phyloP scores from a whole-genome alignment of 2,329 filamentous ascomycete genomes.

The Clonostachys sp. region DNA sequence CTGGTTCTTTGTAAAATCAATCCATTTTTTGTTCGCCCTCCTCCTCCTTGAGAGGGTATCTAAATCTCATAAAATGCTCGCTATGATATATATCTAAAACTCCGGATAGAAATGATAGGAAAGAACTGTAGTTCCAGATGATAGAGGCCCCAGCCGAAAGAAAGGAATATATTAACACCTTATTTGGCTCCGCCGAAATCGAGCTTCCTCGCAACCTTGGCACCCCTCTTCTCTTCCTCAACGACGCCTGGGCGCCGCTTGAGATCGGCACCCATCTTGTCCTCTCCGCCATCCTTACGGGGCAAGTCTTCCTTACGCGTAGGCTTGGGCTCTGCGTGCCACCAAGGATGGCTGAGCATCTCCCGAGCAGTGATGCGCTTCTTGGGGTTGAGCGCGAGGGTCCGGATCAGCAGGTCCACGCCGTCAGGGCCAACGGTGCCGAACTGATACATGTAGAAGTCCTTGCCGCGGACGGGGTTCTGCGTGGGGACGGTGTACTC shows the following conservation, averaged over 20 bases:
- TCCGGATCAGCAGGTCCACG: constrained; percentile 82
- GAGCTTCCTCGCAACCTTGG: constrained; percentile 77
- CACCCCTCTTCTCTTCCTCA: constrained; percentile 60
- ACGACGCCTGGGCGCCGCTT: constrained; percentile 67
- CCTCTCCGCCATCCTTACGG: constrained; percentile 65
- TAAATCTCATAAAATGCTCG: too few relatives aligned
- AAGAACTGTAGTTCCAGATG: too few relatives aligned
- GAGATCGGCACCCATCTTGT: constrained; percentile 78
- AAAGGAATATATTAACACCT: neutral
- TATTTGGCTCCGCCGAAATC: constrained; percentile 54
- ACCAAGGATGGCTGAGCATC: constrained; percentile 81
- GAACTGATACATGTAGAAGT: constrained; percentile 74
- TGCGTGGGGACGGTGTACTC: constrained; percentile 72
- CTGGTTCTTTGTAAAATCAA: too few relatives aligned
- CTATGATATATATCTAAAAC: too few relatives aligned
- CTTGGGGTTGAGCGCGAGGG: constrained; percentile 81
- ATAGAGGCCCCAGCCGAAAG: neutral
- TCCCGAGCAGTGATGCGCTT: constrained; percentile 74
- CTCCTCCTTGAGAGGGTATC: too few relatives aligned
- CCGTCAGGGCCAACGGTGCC: constrained; percentile 76
- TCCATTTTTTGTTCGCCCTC: too few relatives aligned
- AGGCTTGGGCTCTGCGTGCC: constrained; percentile 77
- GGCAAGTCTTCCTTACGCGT: constrained; percentile 80
- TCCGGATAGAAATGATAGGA: too few relatives aligned
- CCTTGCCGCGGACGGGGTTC: constrained; percentile 58